phyloP scores from a whole-genome alignment of 2,329 filamentous ascomycete genomes.

The Cladorrhinum sp. region DNA sequence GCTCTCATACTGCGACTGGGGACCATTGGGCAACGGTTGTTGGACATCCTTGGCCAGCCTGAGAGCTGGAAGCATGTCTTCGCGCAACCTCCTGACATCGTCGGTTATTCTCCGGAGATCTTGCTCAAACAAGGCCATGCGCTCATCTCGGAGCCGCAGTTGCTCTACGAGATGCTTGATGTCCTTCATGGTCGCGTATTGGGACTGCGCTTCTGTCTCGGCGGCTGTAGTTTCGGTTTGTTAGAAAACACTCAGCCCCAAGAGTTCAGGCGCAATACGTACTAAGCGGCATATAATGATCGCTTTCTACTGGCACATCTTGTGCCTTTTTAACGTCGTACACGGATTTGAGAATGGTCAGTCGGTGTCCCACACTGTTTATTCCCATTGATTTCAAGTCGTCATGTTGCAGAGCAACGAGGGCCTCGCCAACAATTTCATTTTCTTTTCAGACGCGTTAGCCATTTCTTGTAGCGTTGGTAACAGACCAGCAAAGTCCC shows the following conservation, averaged over 20 bases:
- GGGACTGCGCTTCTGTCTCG: conserved; percentile 81
- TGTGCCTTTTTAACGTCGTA: conserved; percentile 96
- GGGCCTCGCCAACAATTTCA: conserved; percentile 86
- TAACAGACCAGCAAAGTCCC: conserved; percentile 33
- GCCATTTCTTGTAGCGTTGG: not conserved
- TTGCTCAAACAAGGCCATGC: conserved; percentile 77
- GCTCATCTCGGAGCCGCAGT: conserved; percentile 83
- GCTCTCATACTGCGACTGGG: conserved; percentile 48
- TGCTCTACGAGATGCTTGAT: conserved; percentile 88
- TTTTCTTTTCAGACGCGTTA: conserved; percentile 61
- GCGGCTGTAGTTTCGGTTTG: conserved; percentile 59
- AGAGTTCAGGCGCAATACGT: conserved; percentile 39
- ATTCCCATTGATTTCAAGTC: conserved; percentile 96
- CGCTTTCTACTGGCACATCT: conserved; percentile 83
- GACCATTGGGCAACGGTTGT: conserved; percentile 70
- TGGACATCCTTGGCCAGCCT: conserved; percentile 89
- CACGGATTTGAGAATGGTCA: conserved; percentile 92
- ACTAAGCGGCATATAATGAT: conserved; percentile 93
- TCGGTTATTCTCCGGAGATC: conserved; percentile 82
- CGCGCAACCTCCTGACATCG: conserved; percentile 82
- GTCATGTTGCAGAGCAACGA: conserved; percentile 84
- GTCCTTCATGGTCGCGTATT: conserved; percentile 86
- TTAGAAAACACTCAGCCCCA: conserved; percentile 14
- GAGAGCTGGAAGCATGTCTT: conserved; percentile 87
- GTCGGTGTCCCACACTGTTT: conserved; percentile 83